Evolutionary conservation across 208 protist genomes (phyloP).

Genomic region (Leishmania major): DNA sequence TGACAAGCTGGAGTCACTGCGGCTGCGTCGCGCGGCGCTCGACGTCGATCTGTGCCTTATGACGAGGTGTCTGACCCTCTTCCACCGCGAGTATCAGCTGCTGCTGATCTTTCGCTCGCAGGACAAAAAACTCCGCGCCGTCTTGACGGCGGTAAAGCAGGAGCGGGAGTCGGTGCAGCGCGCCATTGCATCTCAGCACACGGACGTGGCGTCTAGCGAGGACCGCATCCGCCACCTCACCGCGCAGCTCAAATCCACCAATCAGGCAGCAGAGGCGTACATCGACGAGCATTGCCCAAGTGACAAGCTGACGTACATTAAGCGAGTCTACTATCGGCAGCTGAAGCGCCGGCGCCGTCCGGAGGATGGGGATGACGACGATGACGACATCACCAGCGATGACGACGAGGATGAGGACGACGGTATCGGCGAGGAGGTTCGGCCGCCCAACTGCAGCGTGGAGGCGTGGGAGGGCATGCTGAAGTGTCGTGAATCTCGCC

Average conservation of each 20-base stretch:
- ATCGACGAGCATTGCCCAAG: conserved; percentile 75
- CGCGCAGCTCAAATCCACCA: conserved; percentile 70
- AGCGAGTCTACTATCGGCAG: conserved; percentile 93
- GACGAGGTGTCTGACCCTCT: conserved; percentile 89
- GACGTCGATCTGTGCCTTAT: conserved; percentile 95
- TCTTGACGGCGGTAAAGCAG: conserved; percentile 53
- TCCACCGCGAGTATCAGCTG: conserved; percentile 95
- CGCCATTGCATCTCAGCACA: conserved; percentile 69
- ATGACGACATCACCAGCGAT: conserved; percentile 88
- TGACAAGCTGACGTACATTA: conserved; percentile 77
- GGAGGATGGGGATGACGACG: conserved; percentile 74
- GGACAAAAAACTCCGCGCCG: conserved; percentile 74
- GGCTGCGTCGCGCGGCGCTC: conserved; percentile 82
- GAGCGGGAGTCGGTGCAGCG: conserved; percentile 68
- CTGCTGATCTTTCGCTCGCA: conserved; percentile 94
- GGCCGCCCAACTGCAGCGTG: conserved; percentile 86
- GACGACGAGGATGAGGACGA: conserved; percentile 88
- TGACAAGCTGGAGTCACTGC: conserved; percentile 68
- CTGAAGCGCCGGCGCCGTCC: conserved; percentile 86
- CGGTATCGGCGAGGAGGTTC: conserved; percentile 91
- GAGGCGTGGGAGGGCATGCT: conserved; percentile 90
- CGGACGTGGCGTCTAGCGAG: conserved; percentile 44
- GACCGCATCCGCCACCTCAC: conserved; percentile 63
- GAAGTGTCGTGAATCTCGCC: conserved; percentile 85
- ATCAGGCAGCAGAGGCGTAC: conserved; percentile 83